phyloP scores from a whole-genome alignment of 441 rosid species.

The Kokia cookei region DNA sequence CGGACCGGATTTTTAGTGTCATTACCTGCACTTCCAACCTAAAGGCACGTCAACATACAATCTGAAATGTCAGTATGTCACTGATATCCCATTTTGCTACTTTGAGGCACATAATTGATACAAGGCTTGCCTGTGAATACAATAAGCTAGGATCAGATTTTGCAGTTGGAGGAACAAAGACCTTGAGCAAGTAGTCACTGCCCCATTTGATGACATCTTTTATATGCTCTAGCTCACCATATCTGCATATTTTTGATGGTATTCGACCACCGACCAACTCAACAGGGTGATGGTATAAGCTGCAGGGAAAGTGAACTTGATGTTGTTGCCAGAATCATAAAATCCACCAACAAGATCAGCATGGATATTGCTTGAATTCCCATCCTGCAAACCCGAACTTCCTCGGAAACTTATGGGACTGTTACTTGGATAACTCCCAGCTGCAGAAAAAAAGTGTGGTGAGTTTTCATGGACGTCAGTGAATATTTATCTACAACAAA shows the following conservation, averaged over 20 bases:
- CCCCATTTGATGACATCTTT: constrained; percentile 61
- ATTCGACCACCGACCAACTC: constrained; percentile 65
- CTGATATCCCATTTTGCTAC: not conserved
- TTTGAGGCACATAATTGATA: not conserved
- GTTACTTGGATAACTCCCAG: constrained; percentile 40
- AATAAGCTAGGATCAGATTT: constrained; percentile 16
- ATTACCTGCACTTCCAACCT: constrained; percentile 45
- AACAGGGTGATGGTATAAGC: constrained; percentile 50
- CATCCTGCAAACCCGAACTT: constrained; percentile 48
- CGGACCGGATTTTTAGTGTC: constrained; percentile 11
- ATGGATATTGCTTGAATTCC: constrained; percentile 18
- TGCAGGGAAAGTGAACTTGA: constrained; percentile 57
- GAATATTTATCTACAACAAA: not conserved
- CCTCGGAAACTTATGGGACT: constrained; percentile 52
- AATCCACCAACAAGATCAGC: constrained; percentile 46
- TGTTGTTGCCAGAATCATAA: constrained; percentile 61
- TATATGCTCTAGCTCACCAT: constrained; percentile 54
- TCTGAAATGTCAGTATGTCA: not conserved
- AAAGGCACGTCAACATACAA: not conserved
- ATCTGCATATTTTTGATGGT: constrained; percentile 43
- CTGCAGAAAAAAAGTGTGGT: constrained; percentile 17
- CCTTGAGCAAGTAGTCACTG: constrained; percentile 50
- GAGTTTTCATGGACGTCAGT: not conserved
- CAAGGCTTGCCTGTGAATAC: constrained; percentile 51
- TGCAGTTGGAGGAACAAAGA: constrained; percentile 27